Conservation (phyloP, 2,329 filamentous ascomycete genomes). For the Exophiala sideris region DNA sequence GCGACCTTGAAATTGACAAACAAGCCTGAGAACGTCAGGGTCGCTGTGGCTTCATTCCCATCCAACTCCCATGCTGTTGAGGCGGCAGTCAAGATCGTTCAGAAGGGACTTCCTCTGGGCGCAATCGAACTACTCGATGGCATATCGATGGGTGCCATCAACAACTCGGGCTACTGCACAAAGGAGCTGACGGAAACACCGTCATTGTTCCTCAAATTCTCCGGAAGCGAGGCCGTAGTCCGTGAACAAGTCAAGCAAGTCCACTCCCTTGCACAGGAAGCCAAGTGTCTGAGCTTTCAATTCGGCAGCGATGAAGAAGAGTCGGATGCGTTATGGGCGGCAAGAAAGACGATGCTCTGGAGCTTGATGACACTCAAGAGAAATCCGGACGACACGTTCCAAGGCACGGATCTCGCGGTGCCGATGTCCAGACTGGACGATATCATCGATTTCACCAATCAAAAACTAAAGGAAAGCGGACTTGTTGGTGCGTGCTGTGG, state of each 20-base stretch:
- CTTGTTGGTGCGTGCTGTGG: conserved; percentile 84
- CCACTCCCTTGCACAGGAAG: conserved; percentile 61
- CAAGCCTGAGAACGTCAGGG: conserved; percentile 70
- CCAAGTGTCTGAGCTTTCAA: conserved; percentile 64
- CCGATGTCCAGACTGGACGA: conserved; percentile 66
- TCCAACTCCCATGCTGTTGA: conserved; percentile 71
- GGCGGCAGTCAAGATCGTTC: conserved; percentile 72
- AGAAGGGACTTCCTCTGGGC: conserved; percentile 68
- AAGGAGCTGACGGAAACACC: conserved; percentile 68
- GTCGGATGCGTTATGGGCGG: conserved; percentile 75
- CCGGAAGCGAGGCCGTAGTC: conserved; percentile 60
- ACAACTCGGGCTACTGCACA: conserved; percentile 62
- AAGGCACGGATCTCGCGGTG: conserved; percentile 84
- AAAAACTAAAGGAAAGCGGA: conserved; percentile 80
- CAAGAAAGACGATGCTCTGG: conserved; percentile 81
- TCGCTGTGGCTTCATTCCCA: conserved; percentile 77
- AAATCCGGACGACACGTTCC: conserved; percentile 63
- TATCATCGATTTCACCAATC: conserved; percentile 74
- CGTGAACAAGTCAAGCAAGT: conserved; percentile 75
- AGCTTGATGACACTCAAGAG: conserved; percentile 65
- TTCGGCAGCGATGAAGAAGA: conserved; percentile 70
- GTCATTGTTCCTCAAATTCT: conserved; percentile 82
- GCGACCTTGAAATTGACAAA: conserved; percentile 76
- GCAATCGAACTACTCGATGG: conserved; percentile 88
- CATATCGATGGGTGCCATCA: conserved; percentile 80